Evolutionary conservation across 2,329 filamentous ascomycete genomes (phyloP), one percentile per base, ranked within the genome.

Genomic region (Pseudocercospora ulei): DNA sequence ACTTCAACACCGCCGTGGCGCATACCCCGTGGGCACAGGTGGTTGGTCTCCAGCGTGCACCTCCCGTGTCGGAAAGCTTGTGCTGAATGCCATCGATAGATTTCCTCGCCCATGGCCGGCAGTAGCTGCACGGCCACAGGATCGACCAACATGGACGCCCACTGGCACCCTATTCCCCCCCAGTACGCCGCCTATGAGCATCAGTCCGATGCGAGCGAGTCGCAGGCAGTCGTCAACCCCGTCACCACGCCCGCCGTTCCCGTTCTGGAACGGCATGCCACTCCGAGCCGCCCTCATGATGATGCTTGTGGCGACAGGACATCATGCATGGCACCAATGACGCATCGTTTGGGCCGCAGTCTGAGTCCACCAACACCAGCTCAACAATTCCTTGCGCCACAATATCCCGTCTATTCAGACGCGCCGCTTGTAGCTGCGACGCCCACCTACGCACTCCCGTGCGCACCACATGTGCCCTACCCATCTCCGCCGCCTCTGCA

Each of bases 1-100:
- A 41, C 17, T 27, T 44, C 18, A 26, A 40, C 8, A 35, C 29
- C 23, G 42, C 41, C 29, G 34, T 45, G 25, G 38, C 38, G 18
- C 39, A 41, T 18, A 17, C 28, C 5, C 39, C 38, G 19, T 39
- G 20, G 24, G 30, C 35, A 12, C 28, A 35, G n/a, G 27, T 45
- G 43, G 43, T 45, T 41, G 9, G 38, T 16, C 9, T 31, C 8
- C 16, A 30, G 14, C 12, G 7, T 9, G 4, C 7, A 6, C 3
- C 3, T 7, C 4, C n/a, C 14, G 6, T 6, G 9, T 11, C 12
- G n/a, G n/a, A n/a, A 20, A 19, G 7, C 12, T 1, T 13, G 24
- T 22, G 22, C 43, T 42, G 22, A 45, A 14, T 7, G 13, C 7
- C 18, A 2, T 4, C 6, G 18, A 14, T 17, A 38, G 39, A 34